Conservation (phyloP, 305 asterid species). For the Striga hermonthica region DNA sequence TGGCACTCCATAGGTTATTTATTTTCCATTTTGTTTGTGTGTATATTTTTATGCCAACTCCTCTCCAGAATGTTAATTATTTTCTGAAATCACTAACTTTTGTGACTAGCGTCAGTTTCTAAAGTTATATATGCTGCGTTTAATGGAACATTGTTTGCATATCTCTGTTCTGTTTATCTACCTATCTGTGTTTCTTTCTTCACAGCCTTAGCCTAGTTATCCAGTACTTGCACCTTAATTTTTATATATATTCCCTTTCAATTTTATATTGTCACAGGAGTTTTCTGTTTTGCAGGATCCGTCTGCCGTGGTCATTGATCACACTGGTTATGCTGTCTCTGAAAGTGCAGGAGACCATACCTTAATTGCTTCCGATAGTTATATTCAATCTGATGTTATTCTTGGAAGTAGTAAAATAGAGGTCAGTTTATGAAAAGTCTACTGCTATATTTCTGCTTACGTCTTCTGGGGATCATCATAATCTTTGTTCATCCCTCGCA, state of each 20-base stretch:
- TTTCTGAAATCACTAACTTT: background rate
- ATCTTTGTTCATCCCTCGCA: background rate
- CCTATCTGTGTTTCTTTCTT: background rate
- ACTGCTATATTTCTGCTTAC: background rate
- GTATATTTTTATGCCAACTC: background rate
- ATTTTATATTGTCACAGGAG: background rate
- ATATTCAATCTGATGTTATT: constrained; percentile 52
- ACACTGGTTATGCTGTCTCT: constrained; percentile 50
- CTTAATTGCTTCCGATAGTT: constrained; percentile 49
- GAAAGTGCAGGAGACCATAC: constrained; percentile 59
- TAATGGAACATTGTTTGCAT: constrained; percentile 7
- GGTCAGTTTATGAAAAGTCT: constrained; percentile 37
- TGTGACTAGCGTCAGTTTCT: background rate
- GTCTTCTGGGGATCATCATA: background rate
- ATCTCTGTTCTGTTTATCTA: background rate
- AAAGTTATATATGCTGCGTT: background rate
- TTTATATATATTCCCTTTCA: constrained; percentile 7
- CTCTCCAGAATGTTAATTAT: background rate
- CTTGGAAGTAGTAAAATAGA: constrained; percentile 52
- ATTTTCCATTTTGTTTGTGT: constrained; percentile 2
- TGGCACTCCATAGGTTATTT: background rate
- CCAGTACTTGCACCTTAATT: background rate
- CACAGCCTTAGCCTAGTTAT: background rate
- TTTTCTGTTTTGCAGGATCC: constrained; percentile 46
- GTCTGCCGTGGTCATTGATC: constrained; percentile 57